Base-by-base conservation (phyloP, 331 rosid genomes). In the Erythrophleum ivorense region DNA sequence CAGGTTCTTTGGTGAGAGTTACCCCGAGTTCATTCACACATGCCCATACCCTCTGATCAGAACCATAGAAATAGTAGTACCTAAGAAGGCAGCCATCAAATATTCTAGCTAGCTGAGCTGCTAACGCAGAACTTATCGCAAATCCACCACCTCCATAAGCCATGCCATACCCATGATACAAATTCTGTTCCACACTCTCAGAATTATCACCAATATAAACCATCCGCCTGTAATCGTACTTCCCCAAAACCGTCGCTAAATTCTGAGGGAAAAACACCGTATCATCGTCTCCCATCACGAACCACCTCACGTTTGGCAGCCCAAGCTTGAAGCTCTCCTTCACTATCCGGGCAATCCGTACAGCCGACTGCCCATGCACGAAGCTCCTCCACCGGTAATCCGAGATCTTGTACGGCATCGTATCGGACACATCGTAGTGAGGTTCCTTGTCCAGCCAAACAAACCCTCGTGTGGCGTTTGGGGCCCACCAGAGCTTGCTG, bases 31-130 rank as follows among this genome's bases (percentile, higher is more conserved):
- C 69, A 33, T 33, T 31, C 9, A 63, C 69, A 6, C 69, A 63
- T 3, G 69, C 69, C 69, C 69, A 63, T 10, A 63, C 69, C 19
- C 69, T 63, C 19, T 63, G 69, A 63, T 63, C 69, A 5, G 69
- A 63, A 1, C 69, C 69, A 14, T 63, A 63, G 69, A 63, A 63
- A 63, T 63, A 63, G 19, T 63, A 33, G 2, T 63, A 63, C 43
- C 69, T 63, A 0, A 9, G 2, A 6, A 63, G 69, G 40, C 69
- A 63, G 0, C 43, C 69, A 63, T 63, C 69, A 1, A 63, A 31
- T 0, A 63, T 63, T 1, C 43, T 31, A 0, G 43, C 16, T 4
- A 63, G 43, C 69, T 33, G 43, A 63, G 16, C 40, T 0, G 69
- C 69, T 6, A 63, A 33, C 0, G 69, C 43, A 1, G 2, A 13